phyloP scores from a whole-genome alignment of 805 yeast genomes.

The Metschnikowia kofuensis region DNA sequence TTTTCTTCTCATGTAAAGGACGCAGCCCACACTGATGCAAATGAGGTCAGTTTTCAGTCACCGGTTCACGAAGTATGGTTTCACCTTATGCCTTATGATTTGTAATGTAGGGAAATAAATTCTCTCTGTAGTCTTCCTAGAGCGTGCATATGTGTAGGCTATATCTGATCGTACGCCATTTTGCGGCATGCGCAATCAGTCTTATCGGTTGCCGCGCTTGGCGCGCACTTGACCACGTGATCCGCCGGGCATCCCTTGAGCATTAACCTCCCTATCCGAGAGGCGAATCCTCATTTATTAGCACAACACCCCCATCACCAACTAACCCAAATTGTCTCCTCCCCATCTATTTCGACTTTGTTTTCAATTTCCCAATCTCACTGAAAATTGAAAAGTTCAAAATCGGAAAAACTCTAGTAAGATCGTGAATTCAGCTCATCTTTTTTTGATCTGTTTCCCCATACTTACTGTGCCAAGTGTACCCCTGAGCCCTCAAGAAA shows the following conservation, averaged over 20 bases:
- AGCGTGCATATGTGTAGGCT: neutral
- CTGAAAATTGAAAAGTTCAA: too few species aligned
- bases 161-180: too few species aligned
- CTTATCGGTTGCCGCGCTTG: neutral
- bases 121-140: neutral
- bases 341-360: neutral
- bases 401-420: too few species aligned
- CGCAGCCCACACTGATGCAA: neutral
- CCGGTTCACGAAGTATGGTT: neutral
- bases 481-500: neutral
- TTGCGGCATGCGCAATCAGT: too few species aligned
- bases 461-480: neutral
- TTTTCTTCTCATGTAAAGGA: neutral
- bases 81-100: neutral
- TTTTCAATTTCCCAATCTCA: neutral
- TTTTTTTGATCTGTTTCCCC: too few species aligned
- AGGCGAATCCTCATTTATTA: constrained; percentile 8
- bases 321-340: neutral
- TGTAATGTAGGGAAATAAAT: neutral
- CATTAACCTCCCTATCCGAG: constrained; percentile 7
- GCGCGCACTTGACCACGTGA: constrained; percentile 1
- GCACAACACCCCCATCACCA: constrained; percentile 1
- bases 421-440: too few species aligned
- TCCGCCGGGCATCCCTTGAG: constrained; percentile 2
- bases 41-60: neutral